Percentiles rank a stretch among this genome's conserved stretches.
Conservation (phyloP, 345 rosid genomes). For the Arabis alpina region DNA sequence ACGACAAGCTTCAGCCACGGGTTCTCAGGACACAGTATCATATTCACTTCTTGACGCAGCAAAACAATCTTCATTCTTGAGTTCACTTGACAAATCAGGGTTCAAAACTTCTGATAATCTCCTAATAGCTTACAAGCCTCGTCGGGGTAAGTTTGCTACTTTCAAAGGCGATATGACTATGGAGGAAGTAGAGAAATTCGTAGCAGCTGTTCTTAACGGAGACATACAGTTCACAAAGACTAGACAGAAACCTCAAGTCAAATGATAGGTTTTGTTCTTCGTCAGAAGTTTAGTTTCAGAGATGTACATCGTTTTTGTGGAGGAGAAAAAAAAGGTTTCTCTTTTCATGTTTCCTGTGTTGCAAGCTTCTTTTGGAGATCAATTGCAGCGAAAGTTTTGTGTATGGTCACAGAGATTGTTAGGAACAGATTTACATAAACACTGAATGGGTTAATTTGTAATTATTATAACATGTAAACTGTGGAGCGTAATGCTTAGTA, state of each 20-base stretch:
- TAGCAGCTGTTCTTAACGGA: conserved; percentile 74
- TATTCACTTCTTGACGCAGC: conserved; percentile 69
- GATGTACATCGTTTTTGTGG: conserved; percentile 30
- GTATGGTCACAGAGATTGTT: background rate
- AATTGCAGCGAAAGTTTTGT: background rate
- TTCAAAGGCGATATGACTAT: conserved; percentile 48
- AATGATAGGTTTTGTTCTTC: conserved; percentile 22
- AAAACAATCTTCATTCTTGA: conserved; percentile 64
- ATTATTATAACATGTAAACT: conserved; percentile 1
- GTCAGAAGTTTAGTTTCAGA: conserved; percentile 27
- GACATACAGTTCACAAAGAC: conserved; percentile 65
- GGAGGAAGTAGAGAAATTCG: conserved; percentile 75
- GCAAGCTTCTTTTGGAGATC: conserved; percentile 23
- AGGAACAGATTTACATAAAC: conserved; percentile 16
- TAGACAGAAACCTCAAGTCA: conserved; percentile 62
- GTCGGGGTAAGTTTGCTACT: conserved; percentile 64
- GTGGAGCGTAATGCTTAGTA: background rate
- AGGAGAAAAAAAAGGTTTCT: background rate
- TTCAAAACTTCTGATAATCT: conserved; percentile 56
- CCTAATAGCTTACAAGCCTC: conserved; percentile 79
- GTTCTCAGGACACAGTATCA: conserved; percentile 56
- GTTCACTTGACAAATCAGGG: conserved; percentile 65
- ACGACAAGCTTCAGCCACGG: conserved; percentile 48
- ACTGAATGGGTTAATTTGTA: conserved; percentile 21
- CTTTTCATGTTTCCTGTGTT: conserved; percentile 1